A percentile compares a stretch with the other conserved stretches of the same genome.
Evolutionary conservation across 176 grass and related monocot genomes (phyloP).

Genomic region (Rhynchospora pubera): DNA sequence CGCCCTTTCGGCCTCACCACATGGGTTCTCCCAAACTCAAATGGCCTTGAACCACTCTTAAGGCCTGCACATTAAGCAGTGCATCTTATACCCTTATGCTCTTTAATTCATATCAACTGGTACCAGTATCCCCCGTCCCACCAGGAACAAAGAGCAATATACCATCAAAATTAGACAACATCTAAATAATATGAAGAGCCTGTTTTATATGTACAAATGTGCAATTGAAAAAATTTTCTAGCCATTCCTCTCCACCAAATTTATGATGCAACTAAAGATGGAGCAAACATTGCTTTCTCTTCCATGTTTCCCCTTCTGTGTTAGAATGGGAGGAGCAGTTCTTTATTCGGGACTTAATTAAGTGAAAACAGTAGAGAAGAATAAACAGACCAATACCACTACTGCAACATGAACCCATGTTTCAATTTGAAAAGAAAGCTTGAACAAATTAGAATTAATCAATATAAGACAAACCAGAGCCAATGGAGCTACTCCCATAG

Average conservation of each 20-base stretch:
- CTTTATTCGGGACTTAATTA: neutral
- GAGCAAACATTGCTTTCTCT: neutral
- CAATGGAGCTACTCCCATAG: constrained; percentile 39
- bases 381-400: neutral
- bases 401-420: constrained; percentile 15
- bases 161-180: neutral
- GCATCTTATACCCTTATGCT: constrained; percentile 18
- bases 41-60: constrained; percentile 41
- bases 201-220: neutral
- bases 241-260: neutral
- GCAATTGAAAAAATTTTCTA: neutral
- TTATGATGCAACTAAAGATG: neutral
- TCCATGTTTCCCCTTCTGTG: neutral
- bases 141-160: neutral
- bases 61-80: constrained; percentile 39
- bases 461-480: constrained; percentile 30
- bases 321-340: neutral
- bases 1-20: constrained; percentile 93
- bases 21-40: constrained; percentile 89
- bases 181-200: neutral
- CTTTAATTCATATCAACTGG: neutral
- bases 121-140: neutral
- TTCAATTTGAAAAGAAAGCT: neutral
- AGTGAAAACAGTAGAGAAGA: neutral
- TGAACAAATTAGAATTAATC: constrained; percentile 1